phyloP scores from a whole-genome alignment of 1,139 yeast genomes.

The Yamadazyma sp. region DNA sequence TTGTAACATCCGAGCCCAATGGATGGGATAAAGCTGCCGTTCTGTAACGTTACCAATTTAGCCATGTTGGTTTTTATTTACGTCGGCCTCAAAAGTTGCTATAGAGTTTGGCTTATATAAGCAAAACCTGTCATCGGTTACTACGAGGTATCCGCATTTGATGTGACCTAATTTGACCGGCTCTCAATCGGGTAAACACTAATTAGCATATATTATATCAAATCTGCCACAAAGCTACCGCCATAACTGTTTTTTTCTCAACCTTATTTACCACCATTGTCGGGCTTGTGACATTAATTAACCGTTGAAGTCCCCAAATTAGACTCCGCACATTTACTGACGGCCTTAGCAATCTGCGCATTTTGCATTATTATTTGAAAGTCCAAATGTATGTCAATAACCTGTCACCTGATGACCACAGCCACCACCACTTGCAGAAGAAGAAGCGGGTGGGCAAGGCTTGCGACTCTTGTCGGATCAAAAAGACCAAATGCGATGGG shows the following conservation, averaged over 20 bases:
- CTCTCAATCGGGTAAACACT: too few relatives aligned
- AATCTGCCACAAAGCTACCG: too few relatives aligned
- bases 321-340: not conserved
- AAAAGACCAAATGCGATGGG: slow-evolving; percentile 78
- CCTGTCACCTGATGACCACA: slow-evolving; percentile 17
- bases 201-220: too few relatives aligned
- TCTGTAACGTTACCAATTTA: slow-evolving; percentile 11
- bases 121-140: too few relatives aligned
- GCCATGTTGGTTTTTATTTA: too few relatives aligned
- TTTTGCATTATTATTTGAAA: not conserved
- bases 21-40: slow-evolving; percentile 32
- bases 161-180: too few relatives aligned
- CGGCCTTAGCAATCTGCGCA: not conserved
- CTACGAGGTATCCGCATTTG: too few relatives aligned
- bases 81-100: too few relatives aligned
- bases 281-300: too few relatives aligned
- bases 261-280: not conserved
- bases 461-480: slow-evolving; percentile 75
- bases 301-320: too few relatives aligned
- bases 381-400: slow-evolving; percentile 8
- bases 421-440: slow-evolving; percentile 23
- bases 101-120: too few relatives aligned
- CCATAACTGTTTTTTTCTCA: not conserved
- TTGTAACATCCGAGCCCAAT: slow-evolving; percentile 40
- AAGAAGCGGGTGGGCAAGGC: slow-evolving; percentile 81